Percentiles rank a stretch among this genome's conserved stretches.
These are phyloP conservation scores for Solanum dulcamara DNA, from an alignment of 257 asterid species.

Conservation along the genomic window DNA sequence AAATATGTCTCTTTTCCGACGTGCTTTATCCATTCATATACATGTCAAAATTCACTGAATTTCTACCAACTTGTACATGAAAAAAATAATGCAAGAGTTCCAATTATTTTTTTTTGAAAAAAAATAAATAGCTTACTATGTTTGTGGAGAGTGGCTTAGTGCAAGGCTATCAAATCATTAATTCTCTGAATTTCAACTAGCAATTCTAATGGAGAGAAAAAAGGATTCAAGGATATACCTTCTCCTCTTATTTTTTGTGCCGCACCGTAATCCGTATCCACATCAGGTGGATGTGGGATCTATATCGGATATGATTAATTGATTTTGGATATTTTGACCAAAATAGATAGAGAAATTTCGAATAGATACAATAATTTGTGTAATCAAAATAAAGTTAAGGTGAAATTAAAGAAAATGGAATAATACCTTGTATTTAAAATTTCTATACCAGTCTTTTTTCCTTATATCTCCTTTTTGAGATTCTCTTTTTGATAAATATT, in stretches of 20 bases:
- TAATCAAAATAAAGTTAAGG: not conserved
- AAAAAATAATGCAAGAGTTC: not conserved
- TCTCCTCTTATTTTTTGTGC: not conserved
- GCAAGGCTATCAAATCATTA: not conserved
- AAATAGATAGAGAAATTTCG: not conserved
- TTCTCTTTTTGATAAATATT: not conserved
- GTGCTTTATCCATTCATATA: not conserved
- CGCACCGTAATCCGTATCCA: not conserved
- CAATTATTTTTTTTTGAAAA: not conserved
- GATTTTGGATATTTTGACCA: rapidly evolving
- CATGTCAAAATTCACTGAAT: not conserved
- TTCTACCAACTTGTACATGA: not conserved
- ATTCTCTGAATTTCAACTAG: not conserved
- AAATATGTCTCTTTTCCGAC: not conserved
- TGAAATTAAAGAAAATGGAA: not conserved
- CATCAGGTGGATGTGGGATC: not conserved
- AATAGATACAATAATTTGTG: not conserved
- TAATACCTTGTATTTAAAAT: not conserved
- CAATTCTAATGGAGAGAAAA: not conserved
- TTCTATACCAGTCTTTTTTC: not conserved
- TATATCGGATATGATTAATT: not conserved
- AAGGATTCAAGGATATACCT: not conserved
- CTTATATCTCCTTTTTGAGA: not conserved
- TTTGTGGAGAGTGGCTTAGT: not conserved
- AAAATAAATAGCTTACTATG: not conserved